Conservation (phyloP, 176 grass and related monocot species). For the Aegilops longissima region DNA sequence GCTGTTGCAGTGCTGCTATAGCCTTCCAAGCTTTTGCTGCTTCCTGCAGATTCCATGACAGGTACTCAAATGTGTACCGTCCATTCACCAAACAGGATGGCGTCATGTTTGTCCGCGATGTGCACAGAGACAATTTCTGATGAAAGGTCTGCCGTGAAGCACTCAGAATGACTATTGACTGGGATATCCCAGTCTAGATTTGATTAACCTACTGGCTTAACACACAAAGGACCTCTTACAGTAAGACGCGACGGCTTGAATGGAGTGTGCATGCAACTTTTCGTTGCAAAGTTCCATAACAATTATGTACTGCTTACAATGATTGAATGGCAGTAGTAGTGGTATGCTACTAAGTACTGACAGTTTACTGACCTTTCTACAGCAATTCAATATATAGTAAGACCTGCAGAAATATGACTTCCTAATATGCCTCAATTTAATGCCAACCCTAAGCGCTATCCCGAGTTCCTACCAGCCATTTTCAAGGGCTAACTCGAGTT, state of each 20-base stretch:
- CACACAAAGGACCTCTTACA: slow-evolving; percentile 74
- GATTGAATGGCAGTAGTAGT: slow-evolving; percentile 10
- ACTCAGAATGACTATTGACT: slow-evolving; percentile 58
- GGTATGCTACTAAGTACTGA: slow-evolving; percentile 11
- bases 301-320: slow-evolving; percentile 12
- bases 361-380: not conserved
- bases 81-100: slow-evolving; percentile 81
- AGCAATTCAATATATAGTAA: not conserved
- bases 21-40: slow-evolving; percentile 63
- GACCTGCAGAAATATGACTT: slow-evolving; percentile 15
- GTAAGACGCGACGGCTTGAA: slow-evolving; percentile 65
- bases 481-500: slow-evolving; percentile 34
- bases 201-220: slow-evolving; percentile 85
- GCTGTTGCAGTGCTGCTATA: slow-evolving; percentile 8
- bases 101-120: slow-evolving; percentile 65
- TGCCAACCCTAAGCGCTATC: slow-evolving; percentile 11
- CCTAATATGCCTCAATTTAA: slow-evolving; percentile 20
- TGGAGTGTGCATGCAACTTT: slow-evolving; percentile 65
- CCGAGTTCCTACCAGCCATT: slow-evolving; percentile 12
- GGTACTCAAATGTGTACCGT: slow-evolving; percentile 55
- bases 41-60: slow-evolving; percentile 73
- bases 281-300: slow-evolving; percentile 47
- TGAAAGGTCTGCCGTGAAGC: slow-evolving; percentile 64
- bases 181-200: slow-evolving; percentile 72
- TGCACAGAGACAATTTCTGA: slow-evolving; percentile 64